Evolutionary conservation across 805 yeast species (phyloP), one percentile per base, ranked within the genome.

Genomic region (Tetrapisispora nanseiensis): DNA sequence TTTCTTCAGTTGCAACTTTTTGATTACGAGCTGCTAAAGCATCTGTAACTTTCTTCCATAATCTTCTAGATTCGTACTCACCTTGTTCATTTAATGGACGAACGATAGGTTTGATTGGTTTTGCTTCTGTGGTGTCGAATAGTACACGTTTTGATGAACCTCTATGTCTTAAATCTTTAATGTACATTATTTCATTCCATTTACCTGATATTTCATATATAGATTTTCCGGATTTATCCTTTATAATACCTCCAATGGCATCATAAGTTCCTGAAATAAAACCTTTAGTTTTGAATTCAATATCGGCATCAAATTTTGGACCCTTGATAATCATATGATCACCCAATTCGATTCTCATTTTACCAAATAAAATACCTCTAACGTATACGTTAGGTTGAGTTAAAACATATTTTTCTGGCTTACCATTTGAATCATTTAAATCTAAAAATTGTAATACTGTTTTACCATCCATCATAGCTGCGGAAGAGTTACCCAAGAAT

Each of bases 351-450:
- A 83, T 80, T 64, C 81, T 83, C 69, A 92, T 73, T 48, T 81
- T 82, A 22, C 98, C 98, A 56, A 92, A 83, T 21, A 92, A 65
- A 33, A 92, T 85, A 41, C 97, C 97, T 51, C 97, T 74, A 9
- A 95, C 95, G 53, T 92, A 92, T 68, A 90, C 78, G 59, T 92
- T 92, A 45, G 98, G 98, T 62, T 92, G 97, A n/a, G 87, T 81
- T 58, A 92, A 68, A 10, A 81, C 74, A 63, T 87, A 92, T 41
- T 70, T 69, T 59, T 90, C 98, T 6, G 76, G 72, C 4, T 59
- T 49, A 1, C 71, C 71, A 29, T 65, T 49, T n/a, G 61, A 49
- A 49, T 77, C 76, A 30, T 61, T 60, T 21, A 74, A 68, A 51
- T 83, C 82, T 37, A 78, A 69, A 46, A 90, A 75, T 32, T 83